Percentiles rank a stretch among this genome's conserved stretches.
These are phyloP conservation scores for Alternaria brassicae DNA, from an alignment of 2,329 filamentous ascomycete species.

Conservation along the genomic window DNA sequence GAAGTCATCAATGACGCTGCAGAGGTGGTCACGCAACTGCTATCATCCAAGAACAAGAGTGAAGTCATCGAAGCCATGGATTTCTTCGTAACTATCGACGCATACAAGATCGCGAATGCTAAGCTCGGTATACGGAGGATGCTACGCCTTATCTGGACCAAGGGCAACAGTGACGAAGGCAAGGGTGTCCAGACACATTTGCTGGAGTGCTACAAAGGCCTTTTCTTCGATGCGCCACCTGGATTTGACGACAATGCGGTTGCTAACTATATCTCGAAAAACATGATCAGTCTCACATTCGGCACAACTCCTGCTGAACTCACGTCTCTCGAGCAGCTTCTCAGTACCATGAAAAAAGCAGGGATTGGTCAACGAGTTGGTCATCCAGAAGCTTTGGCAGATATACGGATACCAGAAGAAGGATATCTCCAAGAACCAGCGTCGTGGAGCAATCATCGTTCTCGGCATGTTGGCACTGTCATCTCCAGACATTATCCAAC, in stretches of 20 bases:
- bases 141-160: conserved; percentile 98
- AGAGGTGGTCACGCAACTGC: conserved; percentile 79
- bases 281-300: conserved; percentile 99
- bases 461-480: conserved; percentile 95
- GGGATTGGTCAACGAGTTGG: conserved; percentile 81
- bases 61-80: conserved; percentile 99
- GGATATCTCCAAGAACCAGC: conserved; percentile 89
- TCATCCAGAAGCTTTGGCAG: conserved; percentile 94
- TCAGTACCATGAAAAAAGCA: conserved; percentile 98
- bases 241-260: conserved; percentile 87
- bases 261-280: conserved; percentile 93
- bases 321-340: conserved; percentile 91
- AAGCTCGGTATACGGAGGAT: conserved; percentile 92
- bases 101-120: conserved; percentile 94
- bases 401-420: conserved; percentile 90
- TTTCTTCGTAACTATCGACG: conserved; percentile 93
- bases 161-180: conserved; percentile 98
- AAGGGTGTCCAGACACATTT: conserved; percentile 97
- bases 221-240: conserved; percentile 95
- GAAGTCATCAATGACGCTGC: conserved; percentile 87
- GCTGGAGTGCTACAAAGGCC: conserved; percentile 93
- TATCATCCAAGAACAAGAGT: conserved; percentile 95
- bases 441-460: conserved; percentile 92
- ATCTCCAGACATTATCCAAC: conserved; percentile 89
- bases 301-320: conserved; percentile 93